Evolutionary conservation across 2,329 filamentous ascomycete species (phyloP), one percentile per base, ranked within the genome.

Genomic region (Colletotrichum siamense): DNA sequence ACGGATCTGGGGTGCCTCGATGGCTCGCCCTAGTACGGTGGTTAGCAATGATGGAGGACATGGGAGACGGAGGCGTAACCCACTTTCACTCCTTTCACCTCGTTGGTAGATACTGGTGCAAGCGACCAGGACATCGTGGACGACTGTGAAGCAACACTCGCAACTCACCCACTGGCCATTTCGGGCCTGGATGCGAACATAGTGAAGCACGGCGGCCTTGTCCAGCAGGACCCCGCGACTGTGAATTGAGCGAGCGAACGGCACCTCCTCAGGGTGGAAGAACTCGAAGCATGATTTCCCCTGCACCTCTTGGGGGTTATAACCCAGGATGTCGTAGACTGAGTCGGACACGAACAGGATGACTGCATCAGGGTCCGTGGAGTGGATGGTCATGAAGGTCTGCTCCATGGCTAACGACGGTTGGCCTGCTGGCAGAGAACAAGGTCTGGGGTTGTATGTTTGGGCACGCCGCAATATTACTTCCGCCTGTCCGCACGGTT

Each of bases 61-160:
- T 44, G 24, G 36, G 26, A 10, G n/a, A 63, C 28, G 34, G 12
- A 26, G 59, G 24, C 49, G 28, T 61, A 59, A 28, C 44, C 89
- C 94, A 97, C 95, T 93, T 81, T 95, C 90, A 80, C 94, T 96
- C 81, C 91, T 94, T 77, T 89, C 89, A 28, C 93, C 92, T 70
- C 89, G 88, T 69, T 89, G 89, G 82, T 97, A 98, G 78, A 97
- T 91, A 81, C 94, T 96, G 15, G 93, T 96, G 82, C 94, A 96
- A 55, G 95, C 95, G 65, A 98, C 95, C 84, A 98, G 88, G 26
- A 97, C 95, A 89, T 98, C 94, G 83, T 98, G 94, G 59, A 98
- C 95, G 57, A 98, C 89, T 7, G 95, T 97, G 83, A 98, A 98
- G 84, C 95, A 96, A 84, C 95, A 97, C 85, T 98, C 95, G 85